phyloP scores from a whole-genome alignment of 176 grass and related monocot genomes.

The Carex scoparia region DNA sequence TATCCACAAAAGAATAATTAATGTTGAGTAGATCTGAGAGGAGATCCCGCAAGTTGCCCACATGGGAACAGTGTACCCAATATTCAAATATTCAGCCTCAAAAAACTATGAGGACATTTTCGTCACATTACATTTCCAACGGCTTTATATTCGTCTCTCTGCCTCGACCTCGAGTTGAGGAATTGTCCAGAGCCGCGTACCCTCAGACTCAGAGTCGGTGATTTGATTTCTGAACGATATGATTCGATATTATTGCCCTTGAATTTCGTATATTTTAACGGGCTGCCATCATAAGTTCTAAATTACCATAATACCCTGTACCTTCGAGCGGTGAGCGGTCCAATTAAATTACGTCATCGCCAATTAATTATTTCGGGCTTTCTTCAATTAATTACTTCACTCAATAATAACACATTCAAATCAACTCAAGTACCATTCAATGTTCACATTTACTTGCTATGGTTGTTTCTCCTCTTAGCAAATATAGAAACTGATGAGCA shows the following conservation, averaged over 20 bases:
- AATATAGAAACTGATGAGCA: too few species aligned
- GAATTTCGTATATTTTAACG: not conserved
- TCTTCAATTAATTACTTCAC: too few species aligned
- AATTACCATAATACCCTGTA: not conserved
- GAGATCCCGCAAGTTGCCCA: not conserved
- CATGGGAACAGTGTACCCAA: not conserved
- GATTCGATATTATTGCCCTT: not conserved
- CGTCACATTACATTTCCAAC: constrained; percentile 3
- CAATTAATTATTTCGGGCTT: too few species aligned
- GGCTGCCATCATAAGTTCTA: not conserved
- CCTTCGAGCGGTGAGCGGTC: not conserved
- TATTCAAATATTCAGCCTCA: not conserved
- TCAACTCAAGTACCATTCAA: too few species aligned
- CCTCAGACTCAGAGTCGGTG: not conserved
- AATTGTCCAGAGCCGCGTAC: not conserved
- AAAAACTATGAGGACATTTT: not conserved
- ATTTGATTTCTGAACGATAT: not conserved
- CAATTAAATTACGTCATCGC: too few species aligned
- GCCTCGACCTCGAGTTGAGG: not conserved
- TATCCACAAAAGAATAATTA: not conserved
- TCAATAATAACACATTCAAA: too few species aligned
- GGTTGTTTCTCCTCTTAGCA: too few species aligned
- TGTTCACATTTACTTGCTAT: too few species aligned
- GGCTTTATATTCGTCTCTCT: not conserved
- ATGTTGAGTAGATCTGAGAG: not conserved